These are phyloP conservation scores for Camellia oleifera DNA, from an alignment of 179 eudicot genomes.

Conservation along the genomic window DNA sequence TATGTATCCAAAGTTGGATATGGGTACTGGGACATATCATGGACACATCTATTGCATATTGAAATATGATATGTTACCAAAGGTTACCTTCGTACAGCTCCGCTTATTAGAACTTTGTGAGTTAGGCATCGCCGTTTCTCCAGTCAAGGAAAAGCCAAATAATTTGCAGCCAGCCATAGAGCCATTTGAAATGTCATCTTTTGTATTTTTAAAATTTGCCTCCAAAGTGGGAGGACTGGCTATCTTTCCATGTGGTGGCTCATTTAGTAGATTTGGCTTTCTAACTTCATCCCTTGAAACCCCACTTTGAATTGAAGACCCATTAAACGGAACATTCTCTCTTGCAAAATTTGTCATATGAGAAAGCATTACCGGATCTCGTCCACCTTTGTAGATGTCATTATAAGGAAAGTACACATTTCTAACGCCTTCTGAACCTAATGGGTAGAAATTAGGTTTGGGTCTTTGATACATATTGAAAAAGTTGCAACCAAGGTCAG, in stretches of 20 bases:
- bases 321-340: conserved; percentile 26
- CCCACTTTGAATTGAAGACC: conserved; percentile 29
- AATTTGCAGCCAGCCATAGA: conserved; percentile 42
- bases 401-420: conserved; percentile 47
- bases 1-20: too few relatives aligned
- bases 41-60: neutral
- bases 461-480: conserved; percentile 38
- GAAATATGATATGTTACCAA: neutral
- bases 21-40: too few relatives aligned
- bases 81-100: conserved; percentile 82
- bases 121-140: conserved; percentile 34
- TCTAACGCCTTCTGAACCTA: conserved; percentile 79
- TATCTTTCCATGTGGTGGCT: conserved; percentile 25
- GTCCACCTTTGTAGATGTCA: conserved; percentile 39
- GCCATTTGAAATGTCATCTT: conserved; percentile 31
- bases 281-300: conserved; percentile 20
- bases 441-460: conserved; percentile 55
- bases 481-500: conserved; percentile 40
- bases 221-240: conserved; percentile 23
- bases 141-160: conserved; percentile 65
- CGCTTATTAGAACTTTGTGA: conserved; percentile 54
- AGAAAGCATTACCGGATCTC: conserved; percentile 28
- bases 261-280: conserved; percentile 26
- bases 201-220: conserved; percentile 22
- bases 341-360: conserved; percentile 26